These are phyloP conservation scores for Pleurotus djamor DNA, from an alignment of 768 basidiomycete species.

Conservation along the genomic window DNA sequence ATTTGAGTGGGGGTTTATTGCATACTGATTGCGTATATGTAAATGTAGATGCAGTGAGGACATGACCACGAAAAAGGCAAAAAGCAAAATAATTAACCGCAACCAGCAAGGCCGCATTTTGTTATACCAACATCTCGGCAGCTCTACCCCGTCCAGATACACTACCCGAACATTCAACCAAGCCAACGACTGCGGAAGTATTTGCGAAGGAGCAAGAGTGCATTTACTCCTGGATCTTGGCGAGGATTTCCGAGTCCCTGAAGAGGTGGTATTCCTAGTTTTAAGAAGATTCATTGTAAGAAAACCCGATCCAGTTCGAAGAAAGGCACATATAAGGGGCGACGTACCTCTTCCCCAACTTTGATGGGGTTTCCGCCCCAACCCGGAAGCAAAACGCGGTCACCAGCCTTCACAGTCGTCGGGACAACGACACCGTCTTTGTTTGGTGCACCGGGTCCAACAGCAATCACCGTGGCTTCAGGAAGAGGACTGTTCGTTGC, in stretches of 20 bases:
- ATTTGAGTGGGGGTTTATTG: background rate
- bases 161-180: background rate
- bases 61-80: background rate
- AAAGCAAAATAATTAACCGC: conserved; percentile 6
- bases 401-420: conserved; percentile 80
- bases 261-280: conserved; percentile 90
- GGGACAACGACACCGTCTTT: conserved; percentile 80
- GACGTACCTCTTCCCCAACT: conserved; percentile 90
- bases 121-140: background rate
- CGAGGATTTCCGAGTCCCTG: conserved; percentile 93
- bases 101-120: conserved; percentile 2
- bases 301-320: background rate
- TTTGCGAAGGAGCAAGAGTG: background rate
- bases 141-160: background rate
- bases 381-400: conserved; percentile 90
- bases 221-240: conserved; percentile 88
- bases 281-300: conserved; percentile 7
- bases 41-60: conserved; percentile 2
- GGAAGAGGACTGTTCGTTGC: conserved; percentile 85
- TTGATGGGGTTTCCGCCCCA: conserved; percentile 98
- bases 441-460: conserved; percentile 91
- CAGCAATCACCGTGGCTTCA: conserved; percentile 94
- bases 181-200: background rate
- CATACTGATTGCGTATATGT: conserved; percentile 1
- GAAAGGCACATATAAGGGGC: background rate